phyloP scores from a whole-genome alignment of 2,329 filamentous ascomycete genomes.

The Lasiodiplodia hormozganensis region DNA sequence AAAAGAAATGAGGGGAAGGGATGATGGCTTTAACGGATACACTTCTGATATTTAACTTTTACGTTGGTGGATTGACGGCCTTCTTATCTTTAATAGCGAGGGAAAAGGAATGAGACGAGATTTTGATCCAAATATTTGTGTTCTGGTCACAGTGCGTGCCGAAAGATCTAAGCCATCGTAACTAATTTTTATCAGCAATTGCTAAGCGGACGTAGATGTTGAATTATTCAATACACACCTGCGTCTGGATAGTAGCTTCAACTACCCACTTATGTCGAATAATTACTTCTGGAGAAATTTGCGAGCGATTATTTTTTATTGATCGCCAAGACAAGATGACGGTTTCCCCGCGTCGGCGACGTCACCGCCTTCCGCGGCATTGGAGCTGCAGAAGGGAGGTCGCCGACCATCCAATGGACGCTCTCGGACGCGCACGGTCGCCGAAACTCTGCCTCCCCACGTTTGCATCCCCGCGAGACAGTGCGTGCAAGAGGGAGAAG shows the following conservation, averaged over 20 bases:
- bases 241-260: too few species aligned
- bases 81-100: neutral
- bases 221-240: too few species aligned
- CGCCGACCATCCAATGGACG: conserved; percentile 9
- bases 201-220: too few species aligned
- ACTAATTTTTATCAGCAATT: too few species aligned
- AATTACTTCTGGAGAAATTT: too few species aligned
- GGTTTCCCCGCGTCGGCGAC: neutral
- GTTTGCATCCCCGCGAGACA: too few species aligned
- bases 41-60: neutral
- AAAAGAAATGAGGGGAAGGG: neutral
- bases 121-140: neutral
- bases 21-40: neutral
- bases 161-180: too few species aligned
- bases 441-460: neutral
- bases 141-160: too few species aligned
- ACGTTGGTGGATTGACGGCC: neutral
- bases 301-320: too few species aligned
- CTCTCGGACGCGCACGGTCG: neutral
- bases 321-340: neutral
- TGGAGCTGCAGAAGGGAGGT: neutral
- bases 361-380: neutral
- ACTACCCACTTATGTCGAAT: too few species aligned
- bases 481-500: neutral
- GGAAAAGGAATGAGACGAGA: neutral